A percentile compares a stretch with the other conserved stretches of the same genome.
phyloP scores from a whole-genome alignment of 2,329 filamentous ascomycete species.

The Beauveria sp. region DNA sequence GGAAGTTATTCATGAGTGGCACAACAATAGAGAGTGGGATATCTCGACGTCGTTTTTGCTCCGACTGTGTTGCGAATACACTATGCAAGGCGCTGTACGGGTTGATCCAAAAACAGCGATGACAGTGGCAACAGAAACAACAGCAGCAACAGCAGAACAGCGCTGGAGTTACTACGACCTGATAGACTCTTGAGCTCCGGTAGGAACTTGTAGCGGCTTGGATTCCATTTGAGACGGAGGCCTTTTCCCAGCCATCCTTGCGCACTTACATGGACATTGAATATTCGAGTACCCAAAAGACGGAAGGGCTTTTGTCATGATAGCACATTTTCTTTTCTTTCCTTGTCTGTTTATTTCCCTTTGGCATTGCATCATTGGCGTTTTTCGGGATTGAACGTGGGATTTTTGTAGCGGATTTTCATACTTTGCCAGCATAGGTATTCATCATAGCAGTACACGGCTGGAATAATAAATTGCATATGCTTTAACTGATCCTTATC shows the following conservation, averaged over 20 bases:
- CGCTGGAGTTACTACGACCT: too few relatives aligned
- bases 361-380: conserved; percentile 7
- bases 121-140: not conserved
- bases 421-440: not conserved
- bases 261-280: not conserved
- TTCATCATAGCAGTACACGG: not conserved
- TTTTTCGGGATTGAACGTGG: not conserved
- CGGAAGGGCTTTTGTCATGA: not conserved
- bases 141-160: not conserved
- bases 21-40: too few relatives aligned
- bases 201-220: not conserved
- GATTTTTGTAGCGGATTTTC: not conserved
- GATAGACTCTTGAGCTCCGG: too few relatives aligned
- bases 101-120: not conserved
- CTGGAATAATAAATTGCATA: not conserved
- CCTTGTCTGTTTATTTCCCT: not conserved
- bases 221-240: not conserved
- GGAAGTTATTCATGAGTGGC: too few relatives aligned
- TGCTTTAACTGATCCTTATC: not conserved
- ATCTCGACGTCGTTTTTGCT: too few relatives aligned
- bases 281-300: not conserved
- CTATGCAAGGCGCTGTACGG: too few relatives aligned
- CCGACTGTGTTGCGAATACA: too few relatives aligned
- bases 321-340: not conserved
- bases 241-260: not conserved